These are phyloP conservation scores for Daldinia childiae DNA, from an alignment of 495 filamentous ascomycete species.

Conservation along the genomic window DNA sequence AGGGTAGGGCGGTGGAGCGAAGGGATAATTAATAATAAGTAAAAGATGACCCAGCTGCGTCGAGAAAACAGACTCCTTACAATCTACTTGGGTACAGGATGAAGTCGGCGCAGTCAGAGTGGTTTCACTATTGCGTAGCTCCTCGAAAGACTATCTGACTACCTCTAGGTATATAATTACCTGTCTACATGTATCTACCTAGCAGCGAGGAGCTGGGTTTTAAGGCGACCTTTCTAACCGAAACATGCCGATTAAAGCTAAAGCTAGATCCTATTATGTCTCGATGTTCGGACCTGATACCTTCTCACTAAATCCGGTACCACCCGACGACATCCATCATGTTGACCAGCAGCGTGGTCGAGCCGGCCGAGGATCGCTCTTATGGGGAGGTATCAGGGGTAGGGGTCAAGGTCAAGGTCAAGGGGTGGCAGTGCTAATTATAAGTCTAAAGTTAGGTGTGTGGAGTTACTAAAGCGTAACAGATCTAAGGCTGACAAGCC, in stretches of 20 bases:
- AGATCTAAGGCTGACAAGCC: slow-evolving; percentile 29
- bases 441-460: slow-evolving; percentile 29
- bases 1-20: not conserved
- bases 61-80: slow-evolving; percentile 1
- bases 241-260: slow-evolving; percentile 24
- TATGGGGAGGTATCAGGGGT: too few relatives aligned
- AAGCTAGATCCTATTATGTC: slow-evolving; percentile 28
- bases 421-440: slow-evolving; percentile 26
- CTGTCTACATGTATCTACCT: not conserved
- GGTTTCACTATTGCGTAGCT: slow-evolving; percentile 2
- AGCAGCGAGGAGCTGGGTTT: not conserved
- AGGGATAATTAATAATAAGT: slow-evolving; percentile 25
- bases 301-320: slow-evolving; percentile 7
- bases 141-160: slow-evolving; percentile 4
- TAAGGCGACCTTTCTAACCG: slow-evolving; percentile 22
- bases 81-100: slow-evolving; percentile 11
- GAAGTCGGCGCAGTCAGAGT: slow-evolving; percentile 7
- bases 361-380: slow-evolving; percentile 16
- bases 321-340: slow-evolving; percentile 4
- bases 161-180: not conserved
- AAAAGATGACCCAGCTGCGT: slow-evolving; percentile 1
- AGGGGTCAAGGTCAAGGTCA: not conserved
- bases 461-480: slow-evolving; percentile 3
- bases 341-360: not conserved
- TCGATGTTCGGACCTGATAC: not conserved